Evolutionary conservation across 2,329 filamentous ascomycete species (phyloP), one percentile per base, ranked within the genome.

Genomic region (Paramyrothecium sp.): DNA sequence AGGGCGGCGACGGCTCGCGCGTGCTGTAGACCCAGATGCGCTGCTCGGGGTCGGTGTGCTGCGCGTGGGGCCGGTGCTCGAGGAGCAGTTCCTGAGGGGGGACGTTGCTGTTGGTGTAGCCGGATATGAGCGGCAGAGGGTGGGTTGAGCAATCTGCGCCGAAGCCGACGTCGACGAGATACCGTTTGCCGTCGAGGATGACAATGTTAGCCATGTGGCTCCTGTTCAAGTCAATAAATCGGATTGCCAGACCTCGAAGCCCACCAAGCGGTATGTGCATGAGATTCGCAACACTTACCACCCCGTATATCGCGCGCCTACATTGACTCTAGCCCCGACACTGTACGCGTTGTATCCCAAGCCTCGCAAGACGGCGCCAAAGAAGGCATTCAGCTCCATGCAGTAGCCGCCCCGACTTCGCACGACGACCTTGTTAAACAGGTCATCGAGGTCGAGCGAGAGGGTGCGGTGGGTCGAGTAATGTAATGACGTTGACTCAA

Each of bases 101-200:
- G 4, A 44, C 38, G 38, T 44, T 44, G 13, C 4, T 44, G 38
- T 16, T 44, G 13, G 38, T 44, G 38, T 44, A 44, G n/a, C 38
- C 38, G 38, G 38, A 44, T 44, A 19, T 44, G 5, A 44, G 38
- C 13, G 38, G 38, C 5, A 44, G 4, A 3, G 76, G 75, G 1
- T 59, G 50, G 23, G 65, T 60, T 4, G 74, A 58, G 10, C 65
- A 67, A 60, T 82, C 78, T 54, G 77, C 78, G 20, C 86, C 86
- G 63, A 87, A 88, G 23, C 82, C 85, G 16, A 88, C 82, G 65
- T 89, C 87, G 26, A 83, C 76, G 60, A 81, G 68, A 65, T 80
- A 82, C 47, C 73, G 70, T 48, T 74, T 72, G 22, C 71, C 69
- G 11, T 74, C 70, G 21, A 90, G 76, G 23, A 75, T 81, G 51